Base-by-base conservation (phyloP, 495 filamentous ascomycete genomes). In the Gamarada debralockiae region DNA sequence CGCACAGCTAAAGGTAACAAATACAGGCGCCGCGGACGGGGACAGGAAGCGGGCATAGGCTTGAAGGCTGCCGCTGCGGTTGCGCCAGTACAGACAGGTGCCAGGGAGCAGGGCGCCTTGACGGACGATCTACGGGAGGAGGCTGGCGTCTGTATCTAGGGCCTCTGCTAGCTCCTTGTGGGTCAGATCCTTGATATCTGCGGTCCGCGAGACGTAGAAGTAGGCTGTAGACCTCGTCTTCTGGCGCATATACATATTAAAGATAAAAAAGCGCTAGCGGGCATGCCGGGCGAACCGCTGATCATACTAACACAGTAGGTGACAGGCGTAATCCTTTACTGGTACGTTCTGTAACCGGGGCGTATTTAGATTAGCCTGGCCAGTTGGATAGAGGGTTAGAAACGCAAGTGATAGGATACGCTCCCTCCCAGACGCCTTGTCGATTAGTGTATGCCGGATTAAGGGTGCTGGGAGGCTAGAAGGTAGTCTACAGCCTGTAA, bases 381-480 rank as follows among this genome's bases (percentile, higher is more conserved):
- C 47, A 38, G 47, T 41, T 18, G 38, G 17, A 41, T 41, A 41
- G 7, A 41, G 38, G 17, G 38, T 41, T 20, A 15, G 17, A 29
- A 50, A 50, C 10, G 27, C 47, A 12, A 50, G 18, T 12, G 31
- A 22, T 8, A 50, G 22, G 24, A 50, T 50, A 22, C 27, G 24
- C 14, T 50, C 47, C 20, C 47, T 50, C 20, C 47, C 27, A 22
- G 47, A 34, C n/a, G 47, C 27, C 47, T 50, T 29, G 21, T 50
- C 47, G 21, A 50, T 50, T 13, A 25, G 27, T 25, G 47, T 50
- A 18, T 15, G 20, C 10, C 31, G 47, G 31, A 50, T 38, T 10
- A 14, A 34, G 6, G 27, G 47, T 4, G 47, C 25, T 38, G 27
- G 27, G 18, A 50, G 9, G 21, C 22, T 33, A 50, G n/a, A 5